Base-by-base conservation (phyloP, 805 yeast species). In the Lachancea fermentati region DNA sequence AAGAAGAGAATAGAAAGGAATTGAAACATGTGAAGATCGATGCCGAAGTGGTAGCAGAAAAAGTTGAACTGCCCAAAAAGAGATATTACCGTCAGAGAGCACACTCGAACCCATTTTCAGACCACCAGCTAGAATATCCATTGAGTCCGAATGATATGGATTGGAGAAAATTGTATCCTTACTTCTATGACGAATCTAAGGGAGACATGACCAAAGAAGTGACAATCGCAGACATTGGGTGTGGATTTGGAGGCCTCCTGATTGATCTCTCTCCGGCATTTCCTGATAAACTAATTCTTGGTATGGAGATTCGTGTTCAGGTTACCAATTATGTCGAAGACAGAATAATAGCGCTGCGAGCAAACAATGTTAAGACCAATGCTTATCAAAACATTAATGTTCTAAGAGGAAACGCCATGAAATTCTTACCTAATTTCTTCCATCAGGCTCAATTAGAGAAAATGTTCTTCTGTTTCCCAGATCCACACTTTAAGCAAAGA, bases 401-500 rank as follows among this genome's bases (percentile, higher is more conserved):
- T 3, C 67, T 93, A 39, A 75, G 98, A 60, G 97, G 94, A 14
- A 93, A 93, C 58, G 93, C 97, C 26, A 93, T 93, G 98, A 93
- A 93, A 64, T 93, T 93, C 57, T 66, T 88, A 47, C 97, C 98
- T 16, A 93, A 93, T 62, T 93, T 93, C 62, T 93, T 93, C 67
- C 69, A 72, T 43, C 82, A 82, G 62, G 79, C 79, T 5, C 97
- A 88, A 60, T 67, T 89, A 37, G 77, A 81, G 25, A 93, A 91
- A 69, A 85, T 93, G 76, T 93, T 93, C 67, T 93, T 93, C 69
- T 93, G 98, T 63, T 93, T 93, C 75, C 98, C 98, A n/a, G 98
- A 93, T 64, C 98, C 98, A 5, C 98, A 93, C 63, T 93, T 93
- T 72, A 93, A 93, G 62, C 95, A 87, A 64, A 75, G 97, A 58